Evolutionary conservation across 257 asterid genomes (phyloP).

Genomic region (Forsythia suspensa): DNA sequence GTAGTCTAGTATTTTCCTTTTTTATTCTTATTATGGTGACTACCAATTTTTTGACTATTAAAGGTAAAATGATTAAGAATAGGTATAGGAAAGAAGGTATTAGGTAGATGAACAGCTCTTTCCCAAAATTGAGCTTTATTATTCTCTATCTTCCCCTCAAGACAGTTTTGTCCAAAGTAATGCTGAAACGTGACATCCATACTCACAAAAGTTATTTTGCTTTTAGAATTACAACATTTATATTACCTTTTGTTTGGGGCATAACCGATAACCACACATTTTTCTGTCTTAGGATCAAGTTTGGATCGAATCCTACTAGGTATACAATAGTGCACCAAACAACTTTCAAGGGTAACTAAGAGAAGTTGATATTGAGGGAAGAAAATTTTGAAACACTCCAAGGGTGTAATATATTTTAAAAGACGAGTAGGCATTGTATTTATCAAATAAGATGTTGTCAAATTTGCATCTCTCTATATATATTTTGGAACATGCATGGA

Average conservation of each 20-base stretch:
- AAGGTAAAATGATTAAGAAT: no score
- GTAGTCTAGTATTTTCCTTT: no score
- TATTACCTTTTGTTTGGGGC: not conserved
- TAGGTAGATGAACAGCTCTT: not conserved
- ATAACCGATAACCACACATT: not conserved
- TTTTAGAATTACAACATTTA: not conserved
- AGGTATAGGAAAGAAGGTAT: no score
- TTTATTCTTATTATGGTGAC: no score
- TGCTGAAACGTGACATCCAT: not conserved
- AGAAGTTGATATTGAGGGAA: not conserved
- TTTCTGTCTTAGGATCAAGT: not conserved
- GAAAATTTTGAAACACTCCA: not conserved
- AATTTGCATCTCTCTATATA: not conserved
- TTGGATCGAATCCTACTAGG: not conserved
- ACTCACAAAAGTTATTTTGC: not conserved
- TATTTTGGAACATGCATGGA: not conserved
- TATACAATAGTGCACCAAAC: not conserved
- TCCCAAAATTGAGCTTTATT: not conserved
- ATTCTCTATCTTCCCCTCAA: not conserved
- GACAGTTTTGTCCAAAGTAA: not conserved
- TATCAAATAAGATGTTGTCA: not conserved
- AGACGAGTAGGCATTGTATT: not conserved
- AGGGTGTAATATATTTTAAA: not conserved
- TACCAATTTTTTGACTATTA: no score
- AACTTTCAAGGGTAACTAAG: not conserved